A percentile compares a stretch with the other conserved stretches of the same genome.
Conservation (phyloP, 2,329 filamentous ascomycete genomes). For the Sclerotinia minor region DNA sequence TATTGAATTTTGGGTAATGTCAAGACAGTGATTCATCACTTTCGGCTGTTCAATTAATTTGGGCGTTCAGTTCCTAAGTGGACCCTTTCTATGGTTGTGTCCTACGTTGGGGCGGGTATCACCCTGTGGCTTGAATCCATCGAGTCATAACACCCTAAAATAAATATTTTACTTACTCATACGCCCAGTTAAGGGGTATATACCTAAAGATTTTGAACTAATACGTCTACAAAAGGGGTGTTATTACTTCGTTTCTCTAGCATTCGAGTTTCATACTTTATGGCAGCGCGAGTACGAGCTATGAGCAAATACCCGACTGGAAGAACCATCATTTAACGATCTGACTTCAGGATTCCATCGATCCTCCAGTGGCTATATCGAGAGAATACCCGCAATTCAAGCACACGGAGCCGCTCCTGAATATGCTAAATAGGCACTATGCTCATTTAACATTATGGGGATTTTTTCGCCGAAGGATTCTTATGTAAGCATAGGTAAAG, state of each 20-base stretch:
- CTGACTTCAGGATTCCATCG: constrained; percentile 7
- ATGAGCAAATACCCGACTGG: not conserved
- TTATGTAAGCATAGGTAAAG: not conserved
- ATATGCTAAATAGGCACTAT: not conserved
- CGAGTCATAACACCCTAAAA: not conserved
- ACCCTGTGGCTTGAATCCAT: constrained; percentile 7
- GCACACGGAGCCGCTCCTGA: not conserved
- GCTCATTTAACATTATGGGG: not conserved
- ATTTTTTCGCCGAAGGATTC: constrained; percentile 11
- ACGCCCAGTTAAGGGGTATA: no score
- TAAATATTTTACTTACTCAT: not conserved
- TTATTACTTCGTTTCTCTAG: no score
- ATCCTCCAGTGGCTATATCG: constrained; percentile 12
- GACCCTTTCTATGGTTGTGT: no score
- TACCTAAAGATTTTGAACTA: no score
- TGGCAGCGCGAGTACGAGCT: no score
- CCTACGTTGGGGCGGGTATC: not conserved
- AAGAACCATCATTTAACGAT: not conserved
- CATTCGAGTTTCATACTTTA: no score
- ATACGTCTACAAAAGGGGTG: no score
- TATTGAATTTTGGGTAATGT: no score
- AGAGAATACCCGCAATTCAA: not conserved
- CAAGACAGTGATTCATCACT: no score
- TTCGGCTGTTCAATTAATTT: no score
- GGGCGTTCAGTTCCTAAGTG: no score